Evolutionary conservation across 495 filamentous ascomycete genomes (phyloP).

Genomic region (Terfezia claveryi): DNA sequence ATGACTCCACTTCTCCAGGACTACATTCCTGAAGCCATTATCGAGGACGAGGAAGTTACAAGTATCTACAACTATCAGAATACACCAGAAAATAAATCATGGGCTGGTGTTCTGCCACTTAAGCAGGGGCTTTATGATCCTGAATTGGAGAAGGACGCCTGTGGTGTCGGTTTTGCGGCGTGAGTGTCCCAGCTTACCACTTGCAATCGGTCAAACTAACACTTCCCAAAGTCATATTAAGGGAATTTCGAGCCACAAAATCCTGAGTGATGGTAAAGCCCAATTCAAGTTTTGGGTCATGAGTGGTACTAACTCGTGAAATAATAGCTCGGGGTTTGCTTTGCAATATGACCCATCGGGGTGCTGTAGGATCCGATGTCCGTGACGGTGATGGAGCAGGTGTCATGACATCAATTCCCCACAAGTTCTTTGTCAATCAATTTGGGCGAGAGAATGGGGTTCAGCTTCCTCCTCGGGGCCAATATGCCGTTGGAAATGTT

Average conservation of each 20-base stretch:
- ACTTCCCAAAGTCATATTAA: conserved; percentile 60
- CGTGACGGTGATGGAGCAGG: conserved; percentile 95
- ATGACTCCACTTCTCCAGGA: background rate
- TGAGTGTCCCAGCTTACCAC: conserved; percentile 20
- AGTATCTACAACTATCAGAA: conserved; percentile 67
- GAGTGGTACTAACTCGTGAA: background rate
- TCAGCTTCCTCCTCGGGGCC: conserved; percentile 64
- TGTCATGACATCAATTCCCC: conserved; percentile 98
- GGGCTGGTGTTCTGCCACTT: conserved; percentile 84
- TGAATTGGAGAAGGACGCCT: conserved; percentile 93
- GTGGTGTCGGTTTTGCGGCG: conserved; percentile 98
- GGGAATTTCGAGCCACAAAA: conserved; percentile 93
- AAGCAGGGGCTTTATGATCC: conserved; percentile 98
- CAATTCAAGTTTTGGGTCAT: background rate
- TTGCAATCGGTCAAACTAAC: background rate
- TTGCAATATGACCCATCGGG: conserved; percentile 99
- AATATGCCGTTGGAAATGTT: conserved; percentile 93
- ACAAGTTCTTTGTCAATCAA: conserved; percentile 98
- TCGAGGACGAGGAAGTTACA: conserved; percentile 25
- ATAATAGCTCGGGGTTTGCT: conserved; percentile 63
- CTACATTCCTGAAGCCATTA: background rate
- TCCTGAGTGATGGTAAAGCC: conserved; percentile 79
- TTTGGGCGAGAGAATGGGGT: conserved; percentile 77
- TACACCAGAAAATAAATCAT: conserved; percentile 67
- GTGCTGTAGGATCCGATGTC: conserved; percentile 92